phyloP scores from a whole-genome alignment of 2,329 filamentous ascomycete species.

The Neopestalotiopsis clavispora region DNA sequence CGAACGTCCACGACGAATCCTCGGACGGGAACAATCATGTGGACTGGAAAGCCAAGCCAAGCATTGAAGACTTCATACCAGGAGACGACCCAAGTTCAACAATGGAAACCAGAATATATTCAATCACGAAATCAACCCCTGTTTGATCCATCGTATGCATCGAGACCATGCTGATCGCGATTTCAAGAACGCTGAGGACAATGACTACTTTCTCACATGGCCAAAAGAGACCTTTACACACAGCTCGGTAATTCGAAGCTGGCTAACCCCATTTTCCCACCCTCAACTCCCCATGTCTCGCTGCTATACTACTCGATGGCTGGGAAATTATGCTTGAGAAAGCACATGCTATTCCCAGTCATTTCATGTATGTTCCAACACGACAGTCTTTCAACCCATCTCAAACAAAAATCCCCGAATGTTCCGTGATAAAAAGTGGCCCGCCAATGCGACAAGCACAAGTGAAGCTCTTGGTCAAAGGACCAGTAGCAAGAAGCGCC shows the following conservation, averaged over 20 bases:
- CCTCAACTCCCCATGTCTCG: background rate
- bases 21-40: too few relatives aligned
- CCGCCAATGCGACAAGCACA: background rate
- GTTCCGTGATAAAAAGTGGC: background rate
- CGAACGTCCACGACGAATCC: too few relatives aligned
- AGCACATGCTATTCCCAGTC: background rate
- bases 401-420: background rate
- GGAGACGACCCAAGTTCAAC: background rate
- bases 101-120: background rate
- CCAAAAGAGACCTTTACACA: background rate
- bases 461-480: background rate
- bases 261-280: background rate
- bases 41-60: too few relatives aligned
- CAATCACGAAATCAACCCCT: background rate
- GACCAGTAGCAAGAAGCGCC: background rate
- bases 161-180: background rate
- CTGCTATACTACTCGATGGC: background rate
- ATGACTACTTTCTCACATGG: background rate
- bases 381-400: background rate
- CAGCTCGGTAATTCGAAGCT: background rate
- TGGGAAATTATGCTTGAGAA: background rate
- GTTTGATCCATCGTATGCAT: background rate
- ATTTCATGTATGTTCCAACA: background rate
- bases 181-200: background rate
- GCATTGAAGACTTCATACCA: background rate